Conservation (phyloP, 208 protist genomes). For the Plasmodiophora brassicae region DNA sequence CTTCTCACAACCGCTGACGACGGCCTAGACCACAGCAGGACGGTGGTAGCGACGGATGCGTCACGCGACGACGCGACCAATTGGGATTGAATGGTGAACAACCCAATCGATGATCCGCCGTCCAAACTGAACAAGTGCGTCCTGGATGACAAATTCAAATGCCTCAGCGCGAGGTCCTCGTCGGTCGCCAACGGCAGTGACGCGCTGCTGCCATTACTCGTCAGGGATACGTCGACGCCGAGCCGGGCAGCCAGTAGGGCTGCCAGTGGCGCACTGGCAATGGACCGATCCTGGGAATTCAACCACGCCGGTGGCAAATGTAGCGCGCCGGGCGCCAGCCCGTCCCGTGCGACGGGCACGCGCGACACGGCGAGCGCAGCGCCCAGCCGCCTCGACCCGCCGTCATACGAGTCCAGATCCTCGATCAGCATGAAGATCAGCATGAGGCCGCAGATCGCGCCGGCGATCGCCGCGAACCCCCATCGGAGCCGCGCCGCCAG, state of each 20-base stretch:
- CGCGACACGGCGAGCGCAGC: neutral
- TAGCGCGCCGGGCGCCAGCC: no score
- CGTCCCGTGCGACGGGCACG: neutral
- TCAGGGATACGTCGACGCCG: neutral
- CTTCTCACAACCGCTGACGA: no score
- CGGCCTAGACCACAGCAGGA: no score
- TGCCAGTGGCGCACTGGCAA: neutral
- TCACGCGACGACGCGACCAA: no score
- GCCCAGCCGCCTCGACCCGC: neutral
- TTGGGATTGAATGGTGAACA: no score
- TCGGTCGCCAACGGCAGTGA: no score
- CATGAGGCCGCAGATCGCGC: neutral
- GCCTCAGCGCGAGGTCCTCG: no score
- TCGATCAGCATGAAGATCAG: neutral
- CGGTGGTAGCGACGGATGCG: no score
- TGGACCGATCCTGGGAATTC: neutral
- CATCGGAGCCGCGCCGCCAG: neutral
- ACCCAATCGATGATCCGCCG: no score
- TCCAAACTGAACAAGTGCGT: no score
- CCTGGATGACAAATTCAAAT: no score
- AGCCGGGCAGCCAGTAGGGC: neutral
- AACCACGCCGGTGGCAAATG: neutral
- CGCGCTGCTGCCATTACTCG: no score
- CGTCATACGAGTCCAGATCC: neutral
- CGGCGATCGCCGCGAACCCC: neutral